phyloP scores from a whole-genome alignment of 1,284 basidiomycete species.

The Uromyces viciae-fabae region DNA sequence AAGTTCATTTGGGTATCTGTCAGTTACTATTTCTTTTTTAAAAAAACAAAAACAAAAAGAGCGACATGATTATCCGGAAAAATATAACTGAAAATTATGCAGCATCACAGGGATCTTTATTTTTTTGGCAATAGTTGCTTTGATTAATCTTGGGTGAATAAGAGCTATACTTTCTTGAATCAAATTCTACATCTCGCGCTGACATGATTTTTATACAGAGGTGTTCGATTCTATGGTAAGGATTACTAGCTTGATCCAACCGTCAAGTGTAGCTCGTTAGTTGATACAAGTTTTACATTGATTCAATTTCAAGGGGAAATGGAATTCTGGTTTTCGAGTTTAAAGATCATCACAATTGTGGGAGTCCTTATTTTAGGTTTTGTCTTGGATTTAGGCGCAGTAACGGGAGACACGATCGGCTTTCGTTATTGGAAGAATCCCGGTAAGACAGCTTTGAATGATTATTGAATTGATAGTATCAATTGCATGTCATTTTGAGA shows the following conservation, averaged over 20 bases:
- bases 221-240: conserved; percentile 42
- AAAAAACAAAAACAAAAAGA: too few species aligned
- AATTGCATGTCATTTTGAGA: neutral
- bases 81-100: neutral
- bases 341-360: conserved; percentile 62
- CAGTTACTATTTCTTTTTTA: conserved; percentile 8
- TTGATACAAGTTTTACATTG: neutral
- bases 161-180: neutral
- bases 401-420: conserved; percentile 59
- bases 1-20: conserved; percentile 38
- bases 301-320: conserved; percentile 56
- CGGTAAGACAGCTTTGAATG: conserved; percentile 54
- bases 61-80: neutral
- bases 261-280: too few species aligned
- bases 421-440: conserved; percentile 72
- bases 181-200: neutral
- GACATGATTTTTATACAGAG: conserved; percentile 18
- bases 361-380: conserved; percentile 63
- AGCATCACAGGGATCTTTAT: conserved; percentile 32
- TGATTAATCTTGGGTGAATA: conserved; percentile 42
- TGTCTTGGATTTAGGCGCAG: conserved; percentile 57
- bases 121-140: conserved; percentile 27
- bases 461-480: neutral
- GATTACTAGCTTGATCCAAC: neutral
- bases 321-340: conserved; percentile 62